Conservation (phyloP, 2,329 filamentous ascomycete genomes). For the Penicillium sp. region DNA sequence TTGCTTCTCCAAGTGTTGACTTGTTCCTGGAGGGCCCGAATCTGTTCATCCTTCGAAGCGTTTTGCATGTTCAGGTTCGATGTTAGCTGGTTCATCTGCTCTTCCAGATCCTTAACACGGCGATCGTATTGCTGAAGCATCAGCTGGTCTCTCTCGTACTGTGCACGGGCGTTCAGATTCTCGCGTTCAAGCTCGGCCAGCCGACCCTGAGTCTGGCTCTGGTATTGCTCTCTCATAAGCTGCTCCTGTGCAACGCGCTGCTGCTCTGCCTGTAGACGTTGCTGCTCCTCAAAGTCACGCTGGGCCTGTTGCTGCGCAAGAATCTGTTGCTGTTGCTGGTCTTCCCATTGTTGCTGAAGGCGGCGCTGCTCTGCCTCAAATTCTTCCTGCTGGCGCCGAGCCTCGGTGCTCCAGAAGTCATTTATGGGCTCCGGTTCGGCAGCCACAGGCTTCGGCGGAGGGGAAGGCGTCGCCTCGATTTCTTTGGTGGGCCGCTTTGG, state of each 20-base stretch:
- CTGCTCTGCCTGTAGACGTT: constrained; percentile 83
- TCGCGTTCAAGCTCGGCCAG: constrained; percentile 93
- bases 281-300: constrained; percentile 95
- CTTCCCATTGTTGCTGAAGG: constrained; percentile 83
- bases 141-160: constrained; percentile 96
- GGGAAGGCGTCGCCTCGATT: constrained; percentile 72
- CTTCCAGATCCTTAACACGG: constrained; percentile 89
- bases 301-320: constrained; percentile 84
- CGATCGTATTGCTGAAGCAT: constrained; percentile 97
- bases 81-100: constrained; percentile 81
- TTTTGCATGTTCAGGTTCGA: constrained; percentile 84
- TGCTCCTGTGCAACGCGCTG: constrained; percentile 90
- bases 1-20: constrained; percentile 97
- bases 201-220: constrained; percentile 94
- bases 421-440: constrained; percentile 89
- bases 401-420: constrained; percentile 96
- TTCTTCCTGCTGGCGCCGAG: constrained; percentile 88
- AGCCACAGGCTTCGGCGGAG: constrained; percentile 68
- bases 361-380: constrained; percentile 94
- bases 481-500: constrained; percentile 75
- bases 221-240: constrained; percentile 82
- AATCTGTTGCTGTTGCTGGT: constrained; percentile 79
- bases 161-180: constrained; percentile 89
- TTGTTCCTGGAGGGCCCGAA: constrained; percentile 90
- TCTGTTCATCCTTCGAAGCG: constrained; percentile 90